Evolutionary conservation across 1,139 yeast genomes (phyloP).

Genomic region (Protomyces lactucae-debilis): DNA sequence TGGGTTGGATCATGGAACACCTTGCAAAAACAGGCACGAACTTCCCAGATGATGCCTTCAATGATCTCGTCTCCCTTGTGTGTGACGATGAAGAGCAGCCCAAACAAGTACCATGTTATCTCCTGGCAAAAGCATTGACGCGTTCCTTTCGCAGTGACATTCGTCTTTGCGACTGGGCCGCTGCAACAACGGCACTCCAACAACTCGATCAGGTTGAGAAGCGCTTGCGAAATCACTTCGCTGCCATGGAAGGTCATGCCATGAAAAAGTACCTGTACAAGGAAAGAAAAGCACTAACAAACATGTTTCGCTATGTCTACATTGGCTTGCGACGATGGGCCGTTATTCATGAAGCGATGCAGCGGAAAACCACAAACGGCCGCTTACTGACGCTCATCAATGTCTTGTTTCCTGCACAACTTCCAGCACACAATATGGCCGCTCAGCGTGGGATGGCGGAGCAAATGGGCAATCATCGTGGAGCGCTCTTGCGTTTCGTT

Average conservation of each 20-base stretch:
- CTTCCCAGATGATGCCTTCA: conserved; percentile 7
- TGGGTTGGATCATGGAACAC: conserved; percentile 21
- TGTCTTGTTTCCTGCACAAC: not conserved
- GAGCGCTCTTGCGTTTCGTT: not conserved
- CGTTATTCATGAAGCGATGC: not conserved
- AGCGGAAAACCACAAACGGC: not conserved
- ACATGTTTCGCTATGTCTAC: not conserved
- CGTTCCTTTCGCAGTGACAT: conserved; percentile 2
- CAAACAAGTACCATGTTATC: conserved; percentile 1
- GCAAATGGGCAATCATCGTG: not conserved
- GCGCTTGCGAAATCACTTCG: not conserved
- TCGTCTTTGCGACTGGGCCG: conserved; percentile 1
- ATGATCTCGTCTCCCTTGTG: conserved; percentile 13
- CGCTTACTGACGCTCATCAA: not conserved
- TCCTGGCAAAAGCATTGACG: conserved; percentile 6
- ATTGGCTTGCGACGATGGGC: conserved; percentile 9
- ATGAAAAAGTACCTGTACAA: not conserved
- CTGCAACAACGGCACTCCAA: not conserved
- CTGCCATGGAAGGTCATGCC: not conserved
- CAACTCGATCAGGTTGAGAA: conserved; percentile 8
- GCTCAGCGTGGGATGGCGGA: not conserved
- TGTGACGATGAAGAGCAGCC: conserved; percentile 19
- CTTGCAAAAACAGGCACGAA: conserved; percentile 6
- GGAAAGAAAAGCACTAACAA: not conserved
- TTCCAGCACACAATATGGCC: not conserved